phyloP scores from a whole-genome alignment of 495 filamentous ascomycete species.

The Xanthoparmelia taractica region DNA sequence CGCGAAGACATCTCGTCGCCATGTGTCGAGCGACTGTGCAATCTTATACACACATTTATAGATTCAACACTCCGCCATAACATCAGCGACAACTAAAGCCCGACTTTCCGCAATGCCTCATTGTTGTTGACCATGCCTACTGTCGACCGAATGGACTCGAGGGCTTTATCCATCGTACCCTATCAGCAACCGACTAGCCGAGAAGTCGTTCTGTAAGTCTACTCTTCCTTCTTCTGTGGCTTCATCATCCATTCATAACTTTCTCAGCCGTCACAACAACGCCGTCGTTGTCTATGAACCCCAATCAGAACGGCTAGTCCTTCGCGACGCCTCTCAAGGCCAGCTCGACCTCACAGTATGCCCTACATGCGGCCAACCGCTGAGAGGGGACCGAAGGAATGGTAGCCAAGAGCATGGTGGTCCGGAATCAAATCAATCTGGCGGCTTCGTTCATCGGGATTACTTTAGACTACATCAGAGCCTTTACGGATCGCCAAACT shows the following conservation, averaged over 20 bases:
- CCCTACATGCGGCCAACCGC: conserved; percentile 79
- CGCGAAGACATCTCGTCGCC: background rate
- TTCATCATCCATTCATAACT: conserved; percentile 4
- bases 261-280: conserved; percentile 73
- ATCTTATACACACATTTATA: background rate
- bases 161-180: conserved; percentile 26
- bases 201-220: conserved; percentile 45
- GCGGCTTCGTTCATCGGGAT: conserved; percentile 74
- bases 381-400: conserved; percentile 45
- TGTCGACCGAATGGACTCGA: conserved; percentile 1
- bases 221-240: background rate
- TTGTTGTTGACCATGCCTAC: conserved; percentile 12
- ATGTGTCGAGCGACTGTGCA: background rate
- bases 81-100: background rate
- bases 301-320: conserved; percentile 72
- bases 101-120: background rate
- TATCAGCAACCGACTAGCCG: conserved; percentile 32
- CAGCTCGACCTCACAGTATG: conserved; percentile 58
- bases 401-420: conserved; percentile 35
- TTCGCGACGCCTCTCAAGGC: conserved; percentile 51
- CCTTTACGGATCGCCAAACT: conserved; percentile 42
- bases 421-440: conserved; percentile 36
- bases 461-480: conserved; percentile 85
- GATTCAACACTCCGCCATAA: conserved; percentile 2
- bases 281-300: conserved; percentile 87